Evolutionary conservation across 306 rosid genomes (phyloP), one percentile per base, ranked within the genome.

Genomic region (Lithocarpus polystachyus): DNA sequence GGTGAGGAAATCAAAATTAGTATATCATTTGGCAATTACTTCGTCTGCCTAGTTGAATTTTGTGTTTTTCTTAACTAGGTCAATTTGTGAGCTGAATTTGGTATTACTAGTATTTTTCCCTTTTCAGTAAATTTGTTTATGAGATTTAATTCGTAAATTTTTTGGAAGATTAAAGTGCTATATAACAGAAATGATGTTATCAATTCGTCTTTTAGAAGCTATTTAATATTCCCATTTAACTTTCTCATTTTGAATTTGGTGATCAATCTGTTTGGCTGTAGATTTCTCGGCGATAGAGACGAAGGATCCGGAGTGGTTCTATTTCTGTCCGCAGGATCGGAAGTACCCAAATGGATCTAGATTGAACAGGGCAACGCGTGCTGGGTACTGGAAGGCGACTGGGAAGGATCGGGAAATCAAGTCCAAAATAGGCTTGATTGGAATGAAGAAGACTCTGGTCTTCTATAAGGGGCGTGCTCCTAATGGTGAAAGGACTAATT

Each of bases 301-400:
- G 23, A 85, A 88, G 85, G 99, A 96, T 84, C 98, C 89, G 0
- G 97, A 96, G 82, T 96, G 99, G 99, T 93, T 96, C 88, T 96
- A 93, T 88, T 96, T 96, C 86, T 96, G 99, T 78, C 99, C 98
- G 0, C 96, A 90, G 88, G 99, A 93, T 80, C 79, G 92, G 13
- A 96, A 96, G 89, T 96, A 96, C 68, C 99, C 99, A 13, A 96
- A 93, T 69, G 99, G 99, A 19, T 83, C 87, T 83, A 74, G 99
- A 71, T 88, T 91, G 84, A 96, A 96, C 83, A 82, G 99, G 81
- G 99, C 99, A 51, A 96, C 99, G 3, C 53, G 0, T 68, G 84
- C 80, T 22, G 99, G 99, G 57, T 96, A 93, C 60, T 96, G 99
- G 99, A 96, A 96, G 83, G 99, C 99, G 4, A 96, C 99, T 0